Evolutionary conservation across 805 yeast genomes (phyloP).

Genomic region (Isabelozyma gotoi): DNA sequence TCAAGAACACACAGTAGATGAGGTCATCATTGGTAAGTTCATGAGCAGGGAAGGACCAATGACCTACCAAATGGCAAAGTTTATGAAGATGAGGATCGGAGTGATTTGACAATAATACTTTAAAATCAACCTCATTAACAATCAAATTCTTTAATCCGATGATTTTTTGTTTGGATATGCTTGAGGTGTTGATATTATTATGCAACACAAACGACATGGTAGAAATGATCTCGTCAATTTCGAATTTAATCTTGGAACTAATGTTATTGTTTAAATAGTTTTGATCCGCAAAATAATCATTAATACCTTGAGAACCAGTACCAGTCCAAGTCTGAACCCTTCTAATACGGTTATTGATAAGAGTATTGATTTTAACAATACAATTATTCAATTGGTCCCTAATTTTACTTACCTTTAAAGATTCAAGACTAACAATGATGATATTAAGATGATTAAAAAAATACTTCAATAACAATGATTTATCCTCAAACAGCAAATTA

Average conservation of each 20-base stretch:
- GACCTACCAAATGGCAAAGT: conserved; percentile 45
- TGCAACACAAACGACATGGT: conserved; percentile 36
- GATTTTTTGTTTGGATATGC: conserved; percentile 18
- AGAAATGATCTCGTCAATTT: conserved; percentile 23
- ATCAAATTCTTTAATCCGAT: conserved; percentile 23
- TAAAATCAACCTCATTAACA: conserved; percentile 29
- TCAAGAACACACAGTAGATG: conserved; percentile 55
- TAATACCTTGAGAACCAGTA: conserved; percentile 21
- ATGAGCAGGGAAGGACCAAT: conserved; percentile 75
- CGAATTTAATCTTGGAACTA: conserved; percentile 2
- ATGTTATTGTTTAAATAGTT: not conserved
- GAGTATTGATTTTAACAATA: conserved; percentile 19
- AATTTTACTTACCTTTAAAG: conserved; percentile 1
- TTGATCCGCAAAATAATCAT: conserved; percentile 15
- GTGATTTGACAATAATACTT: conserved; percentile 22
- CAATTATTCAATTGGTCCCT: conserved; percentile 11
- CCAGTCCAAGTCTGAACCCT: conserved; percentile 47
- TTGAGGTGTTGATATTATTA: conserved; percentile 24
- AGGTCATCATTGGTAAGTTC: conserved; percentile 64
- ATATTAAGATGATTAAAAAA: conserved; percentile 39
- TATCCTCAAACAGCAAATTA: conserved; percentile 23
- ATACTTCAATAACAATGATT: conserved; percentile 30
- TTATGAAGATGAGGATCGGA: conserved; percentile 21
- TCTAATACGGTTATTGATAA: conserved; percentile 31
- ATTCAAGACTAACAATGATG: conserved; percentile 16